Base-by-base conservation (phyloP, 805 yeast genomes). In the Candida sanyiensis region DNA sequence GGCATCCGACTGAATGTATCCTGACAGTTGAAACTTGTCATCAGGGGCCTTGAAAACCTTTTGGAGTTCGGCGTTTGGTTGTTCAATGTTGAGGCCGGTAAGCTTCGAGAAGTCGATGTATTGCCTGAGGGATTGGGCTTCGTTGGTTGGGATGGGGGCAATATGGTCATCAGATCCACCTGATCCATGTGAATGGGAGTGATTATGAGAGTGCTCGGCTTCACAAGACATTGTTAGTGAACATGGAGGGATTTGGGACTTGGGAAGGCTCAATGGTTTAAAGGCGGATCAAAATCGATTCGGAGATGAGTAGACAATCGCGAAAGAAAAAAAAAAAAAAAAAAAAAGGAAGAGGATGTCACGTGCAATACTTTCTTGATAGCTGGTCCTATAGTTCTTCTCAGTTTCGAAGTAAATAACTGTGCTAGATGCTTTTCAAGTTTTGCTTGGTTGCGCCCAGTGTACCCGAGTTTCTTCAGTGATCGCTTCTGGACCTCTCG, bases 131-230 rank as follows among this genome's bases (percentile, higher is more conserved):
- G 86, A 77, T 48, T 82, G 93, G 2, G 83, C 69, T 4, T 73
- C 64, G 40, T 66, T 71, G 0, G 96, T 89, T 7, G 86, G 83
- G 24, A 80, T 72, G 18, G 90, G 84, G 1, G 87, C 77, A 10
- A 58, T 45, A 42, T 64, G 63, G 29, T 60, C 57, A 17, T 52
- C 43, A 9, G 26, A 27, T 4, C 45, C 48, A 20, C 29, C 16
- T 27, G 29, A 27, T 42, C 43, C 46, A 16, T 48, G 49, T 1
- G 45, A 37, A 23, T 51, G 52, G 2, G 44, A 44, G 17, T 51
- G 59, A 4, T 44, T 33, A 22, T 53, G 54, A 19, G 38, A 20
- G 25, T 57, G 61, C 28, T 59, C 61, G 43, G n/a, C 26, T 51
- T 62, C 65, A 38, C 65, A 61, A 8, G 63, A 54, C 67, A 63